Evolutionary conservation across 441 rosid genomes (phyloP), one percentile per base, ranked within the genome.

Genomic region (Sinapis alba): DNA sequence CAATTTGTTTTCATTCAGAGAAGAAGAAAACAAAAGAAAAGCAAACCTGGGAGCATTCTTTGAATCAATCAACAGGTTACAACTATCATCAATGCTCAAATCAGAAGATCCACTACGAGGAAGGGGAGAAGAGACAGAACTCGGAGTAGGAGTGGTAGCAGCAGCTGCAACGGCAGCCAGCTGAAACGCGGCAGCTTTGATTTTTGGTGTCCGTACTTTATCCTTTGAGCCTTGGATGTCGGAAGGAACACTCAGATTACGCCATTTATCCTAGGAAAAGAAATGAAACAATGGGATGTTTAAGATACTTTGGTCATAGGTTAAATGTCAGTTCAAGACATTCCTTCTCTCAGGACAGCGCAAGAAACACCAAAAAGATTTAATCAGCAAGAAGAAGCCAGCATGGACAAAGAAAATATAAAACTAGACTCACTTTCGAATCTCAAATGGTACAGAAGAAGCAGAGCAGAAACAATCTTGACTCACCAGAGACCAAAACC

Each of bases 241-340:
- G 73, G 82, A 77, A 26, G 94, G 86, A 68, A 91, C 94, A 82
- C 86, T 84, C 81, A 90, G 69, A 75, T 93, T 93, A 62, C 97
- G 85, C 98, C 98, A 93, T 74, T 93, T 93, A 69, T 92, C 97
- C 97, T 88, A 82, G 2, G 45, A 76, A 62, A 32, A 34, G 10
- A 26, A 18, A 72, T 13, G 50, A 79, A 72, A 72, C 18, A 50
- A 47, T 54, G 6, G 10, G 67, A 32, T 34, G 41, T 10, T 66
- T 58, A 64, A 67, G 68, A 58, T 45, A 62, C 71, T 8, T n/a
- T 76, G 43, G 6, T 70, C 32, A 34, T 57, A 62, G 10, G 45
- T n/a, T n/a, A n/a, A n/a, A n/a, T n/a, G 47, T 41, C 47, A 58
- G 23, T 45, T 50, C 57, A 73, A 64, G 16, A 64, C 50, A 43